Percentiles rank a stretch among this genome's conserved stretches.
Evolutionary conservation across 345 rosid species (phyloP).

Genomic region (Arabidopsis arenosa): DNA sequence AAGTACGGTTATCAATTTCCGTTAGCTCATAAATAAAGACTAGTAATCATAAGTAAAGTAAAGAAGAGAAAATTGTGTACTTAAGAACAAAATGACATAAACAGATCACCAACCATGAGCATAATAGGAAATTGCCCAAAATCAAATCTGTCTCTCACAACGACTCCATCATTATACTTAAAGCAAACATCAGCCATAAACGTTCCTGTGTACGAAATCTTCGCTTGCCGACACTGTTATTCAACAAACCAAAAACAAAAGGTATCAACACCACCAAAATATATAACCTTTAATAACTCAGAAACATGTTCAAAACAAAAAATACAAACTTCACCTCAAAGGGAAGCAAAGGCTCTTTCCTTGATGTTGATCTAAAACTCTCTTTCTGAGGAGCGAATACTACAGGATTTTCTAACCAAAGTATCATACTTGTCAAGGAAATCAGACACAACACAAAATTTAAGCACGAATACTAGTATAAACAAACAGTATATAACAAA

Average conservation of each 20-base stretch:
- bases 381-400: slow-evolving; percentile 69
- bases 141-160: slow-evolving; percentile 61
- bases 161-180: slow-evolving; percentile 51
- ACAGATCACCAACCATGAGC: slow-evolving; percentile 67
- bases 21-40: slow-evolving; percentile 23
- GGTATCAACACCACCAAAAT: slow-evolving; percentile 11
- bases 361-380: slow-evolving; percentile 44
- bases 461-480: neutral
- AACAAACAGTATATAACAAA: neutral
- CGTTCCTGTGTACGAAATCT: slow-evolving; percentile 75
- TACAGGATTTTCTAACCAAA: slow-evolving; percentile 64
- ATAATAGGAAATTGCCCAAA: slow-evolving; percentile 89
- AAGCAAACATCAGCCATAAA: slow-evolving; percentile 67
- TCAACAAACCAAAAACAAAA: slow-evolving; percentile 24
- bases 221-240: slow-evolving; percentile 86
- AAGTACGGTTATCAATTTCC: slow-evolving; percentile 2
- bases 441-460: slow-evolving; percentile 27
- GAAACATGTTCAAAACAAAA: neutral
- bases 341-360: slow-evolving; percentile 58
- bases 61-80: neutral
- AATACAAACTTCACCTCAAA: slow-evolving; percentile 60
- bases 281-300: slow-evolving; percentile 1
- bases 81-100: slow-evolving; percentile 1
- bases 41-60: neutral
- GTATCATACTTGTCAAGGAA: slow-evolving; percentile 65